Percentiles rank a stretch among this genome's conserved stretches.
phyloP scores from a whole-genome alignment of 768 basidiomycete species.

The Amanita thiersii region DNA sequence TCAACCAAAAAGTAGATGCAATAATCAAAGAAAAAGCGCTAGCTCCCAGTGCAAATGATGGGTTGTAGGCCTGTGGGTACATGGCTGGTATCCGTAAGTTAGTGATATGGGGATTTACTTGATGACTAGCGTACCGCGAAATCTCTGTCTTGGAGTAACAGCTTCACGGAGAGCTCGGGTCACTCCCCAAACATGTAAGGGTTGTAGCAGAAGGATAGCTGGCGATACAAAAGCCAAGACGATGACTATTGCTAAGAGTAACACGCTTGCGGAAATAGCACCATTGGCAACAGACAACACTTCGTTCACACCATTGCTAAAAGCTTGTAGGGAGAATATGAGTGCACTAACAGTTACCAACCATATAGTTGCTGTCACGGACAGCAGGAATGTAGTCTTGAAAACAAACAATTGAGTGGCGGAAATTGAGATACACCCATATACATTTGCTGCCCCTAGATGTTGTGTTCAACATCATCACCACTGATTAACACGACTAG shows the following conservation, averaged over 20 bases:
- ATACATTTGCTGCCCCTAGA: conserved; percentile 44
- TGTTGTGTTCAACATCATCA: conserved; percentile 10
- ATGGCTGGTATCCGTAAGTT: conserved; percentile 32
- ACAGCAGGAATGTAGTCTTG: conserved; percentile 55
- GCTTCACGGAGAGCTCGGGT: conserved; percentile 47
- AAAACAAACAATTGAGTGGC: conserved; percentile 52
- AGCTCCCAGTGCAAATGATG: conserved; percentile 56
- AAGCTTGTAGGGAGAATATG: conserved; percentile 56
- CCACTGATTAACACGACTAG: neutral
- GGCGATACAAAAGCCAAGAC: conserved; percentile 65
- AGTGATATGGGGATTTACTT: conserved; percentile 3
- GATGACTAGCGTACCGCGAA: conserved; percentile 47
- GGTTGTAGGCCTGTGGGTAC: conserved; percentile 66
- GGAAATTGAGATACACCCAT: conserved; percentile 56
- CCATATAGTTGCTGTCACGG: conserved; percentile 49
- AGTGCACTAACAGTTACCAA: conserved; percentile 61
- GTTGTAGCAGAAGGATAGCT: conserved; percentile 67
- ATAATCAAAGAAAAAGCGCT: conserved; percentile 64
- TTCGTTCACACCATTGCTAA: conserved; percentile 31
- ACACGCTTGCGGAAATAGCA: conserved; percentile 59
- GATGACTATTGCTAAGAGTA: conserved; percentile 50
- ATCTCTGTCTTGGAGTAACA: conserved; percentile 70
- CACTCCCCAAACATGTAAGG: conserved; percentile 50
- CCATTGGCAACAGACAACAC: conserved; percentile 54
- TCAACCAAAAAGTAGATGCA: conserved; percentile 62